A percentile compares a stretch with the other conserved stretches of the same genome.
Conservation (phyloP, 2,329 filamentous ascomycete genomes). For the Colletotrichum destructivum region DNA sequence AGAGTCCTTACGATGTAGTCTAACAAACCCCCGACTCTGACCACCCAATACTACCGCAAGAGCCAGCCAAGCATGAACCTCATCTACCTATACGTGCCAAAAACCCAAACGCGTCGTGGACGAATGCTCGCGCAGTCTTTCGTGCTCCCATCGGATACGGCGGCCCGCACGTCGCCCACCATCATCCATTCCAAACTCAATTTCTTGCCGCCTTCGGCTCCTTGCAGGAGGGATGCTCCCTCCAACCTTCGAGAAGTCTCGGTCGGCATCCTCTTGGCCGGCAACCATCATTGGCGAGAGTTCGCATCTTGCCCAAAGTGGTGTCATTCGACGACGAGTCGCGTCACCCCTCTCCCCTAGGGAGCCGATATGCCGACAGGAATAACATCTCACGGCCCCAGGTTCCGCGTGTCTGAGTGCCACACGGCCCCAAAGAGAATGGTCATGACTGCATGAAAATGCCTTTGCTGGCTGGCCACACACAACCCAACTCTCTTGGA, state of each 20-base stretch:
- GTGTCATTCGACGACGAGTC: constrained; percentile 22
- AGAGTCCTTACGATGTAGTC: too few relatives aligned
- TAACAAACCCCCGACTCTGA: too few relatives aligned
- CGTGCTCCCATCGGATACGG: constrained; percentile 22
- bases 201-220: constrained; percentile 1
- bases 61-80: constrained; percentile 20
- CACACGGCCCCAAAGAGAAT: constrained; percentile 26
- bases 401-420: constrained; percentile 24
- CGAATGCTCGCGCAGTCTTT: background rate
- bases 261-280: background rate
- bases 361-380: constrained; percentile 16
- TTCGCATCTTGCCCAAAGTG: constrained; percentile 16
- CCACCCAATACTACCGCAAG: background rate
- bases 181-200: background rate
- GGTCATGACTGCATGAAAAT: background rate
- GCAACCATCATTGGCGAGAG: background rate
- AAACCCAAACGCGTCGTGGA: constrained; percentile 21
- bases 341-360: constrained; percentile 25
- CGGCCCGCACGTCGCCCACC: constrained; percentile 20
- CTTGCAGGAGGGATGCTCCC: constrained; percentile 26
- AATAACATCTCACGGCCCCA: constrained; percentile 13
- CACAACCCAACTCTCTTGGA: background rate
- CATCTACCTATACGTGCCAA: constrained; percentile 8
- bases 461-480: background rate
- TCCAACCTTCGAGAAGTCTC: constrained; percentile 32